These are phyloP conservation scores for Cylindrodendrum hubeiense DNA, from an alignment of 2,329 filamentous ascomycete species.

Conservation along the genomic window DNA sequence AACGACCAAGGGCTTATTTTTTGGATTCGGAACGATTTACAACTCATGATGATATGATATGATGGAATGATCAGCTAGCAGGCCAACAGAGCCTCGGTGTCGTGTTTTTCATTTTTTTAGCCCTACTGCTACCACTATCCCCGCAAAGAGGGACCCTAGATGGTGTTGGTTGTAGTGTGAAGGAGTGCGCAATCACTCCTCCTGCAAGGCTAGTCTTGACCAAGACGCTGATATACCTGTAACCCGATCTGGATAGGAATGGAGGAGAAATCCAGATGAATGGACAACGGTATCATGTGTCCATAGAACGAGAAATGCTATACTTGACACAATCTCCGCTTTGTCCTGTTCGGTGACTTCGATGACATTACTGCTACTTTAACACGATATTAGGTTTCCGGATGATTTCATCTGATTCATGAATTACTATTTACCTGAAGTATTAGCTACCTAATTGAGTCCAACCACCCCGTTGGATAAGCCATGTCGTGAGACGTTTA, in stretches of 20 bases:
- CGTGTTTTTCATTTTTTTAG: conserved; percentile 36
- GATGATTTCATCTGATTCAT: background rate
- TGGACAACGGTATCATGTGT: conserved; percentile 35
- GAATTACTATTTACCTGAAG: conserved; percentile 13
- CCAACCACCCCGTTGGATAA: background rate
- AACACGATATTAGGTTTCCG: background rate
- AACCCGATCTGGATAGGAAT: conserved; percentile 16
- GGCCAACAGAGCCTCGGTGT: conserved; percentile 43
- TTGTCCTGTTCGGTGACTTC: background rate
- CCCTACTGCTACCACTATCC: conserved; percentile 14
- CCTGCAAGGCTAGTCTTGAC: conserved; percentile 25
- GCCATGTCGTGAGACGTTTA: background rate
- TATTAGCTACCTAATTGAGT: conserved; percentile 1
- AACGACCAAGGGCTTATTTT: conserved; percentile 24
- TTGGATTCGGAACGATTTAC: conserved; percentile 32
- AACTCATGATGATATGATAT: conserved; percentile 46
- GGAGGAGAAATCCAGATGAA: conserved; percentile 20
- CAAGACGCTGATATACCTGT: conserved; percentile 35
- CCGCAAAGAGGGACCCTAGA: conserved; percentile 5
- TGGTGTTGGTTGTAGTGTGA: conserved; percentile 10
- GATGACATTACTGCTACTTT: background rate
- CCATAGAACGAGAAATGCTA: conserved; percentile 45
- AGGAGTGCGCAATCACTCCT: conserved; percentile 5
- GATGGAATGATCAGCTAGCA: conserved; percentile 42
- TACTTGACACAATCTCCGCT: conserved; percentile 30